Conservation (phyloP, 2,329 filamentous ascomycete species). For the Pochonia chlamydosporia region DNA sequence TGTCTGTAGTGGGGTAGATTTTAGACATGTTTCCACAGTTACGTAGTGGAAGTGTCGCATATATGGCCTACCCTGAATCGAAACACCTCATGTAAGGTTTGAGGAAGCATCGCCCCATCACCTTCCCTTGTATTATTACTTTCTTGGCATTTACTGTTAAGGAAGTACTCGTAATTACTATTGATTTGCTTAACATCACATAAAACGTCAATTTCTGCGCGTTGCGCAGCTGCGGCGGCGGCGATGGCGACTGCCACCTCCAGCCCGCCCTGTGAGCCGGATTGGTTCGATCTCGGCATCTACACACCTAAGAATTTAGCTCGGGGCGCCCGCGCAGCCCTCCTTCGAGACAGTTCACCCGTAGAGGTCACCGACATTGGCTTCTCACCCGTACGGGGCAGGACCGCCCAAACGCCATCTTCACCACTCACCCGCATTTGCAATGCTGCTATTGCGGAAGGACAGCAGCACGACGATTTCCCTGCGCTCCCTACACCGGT, state of each 20-base stretch:
- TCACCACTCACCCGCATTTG: neutral
- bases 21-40: too few relatives aligned
- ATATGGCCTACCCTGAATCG: too few relatives aligned
- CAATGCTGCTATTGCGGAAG: neutral
- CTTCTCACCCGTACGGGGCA: neutral
- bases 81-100: too few relatives aligned
- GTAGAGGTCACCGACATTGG: neutral
- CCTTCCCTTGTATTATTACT: too few relatives aligned
- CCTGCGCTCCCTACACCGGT: neutral
- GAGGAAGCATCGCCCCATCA: too few relatives aligned
- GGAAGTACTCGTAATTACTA: too few relatives aligned
- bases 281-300: conserved; percentile 6
- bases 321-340: neutral
- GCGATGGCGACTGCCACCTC: conserved; percentile 4
- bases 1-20: too few relatives aligned
- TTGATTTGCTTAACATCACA: neutral
- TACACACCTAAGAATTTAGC: conserved; percentile 2
- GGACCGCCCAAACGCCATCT: neutral
- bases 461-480: neutral
- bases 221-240: conserved; percentile 3
- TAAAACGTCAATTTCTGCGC: conserved; percentile 2
- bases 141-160: too few relatives aligned
- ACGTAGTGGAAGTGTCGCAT: too few relatives aligned
- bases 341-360: neutral
- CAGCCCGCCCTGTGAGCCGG: conserved; percentile 3